Evolutionary conservation across 305 asterid species (phyloP).

Genomic region (Fraxinus floribunda): DNA sequence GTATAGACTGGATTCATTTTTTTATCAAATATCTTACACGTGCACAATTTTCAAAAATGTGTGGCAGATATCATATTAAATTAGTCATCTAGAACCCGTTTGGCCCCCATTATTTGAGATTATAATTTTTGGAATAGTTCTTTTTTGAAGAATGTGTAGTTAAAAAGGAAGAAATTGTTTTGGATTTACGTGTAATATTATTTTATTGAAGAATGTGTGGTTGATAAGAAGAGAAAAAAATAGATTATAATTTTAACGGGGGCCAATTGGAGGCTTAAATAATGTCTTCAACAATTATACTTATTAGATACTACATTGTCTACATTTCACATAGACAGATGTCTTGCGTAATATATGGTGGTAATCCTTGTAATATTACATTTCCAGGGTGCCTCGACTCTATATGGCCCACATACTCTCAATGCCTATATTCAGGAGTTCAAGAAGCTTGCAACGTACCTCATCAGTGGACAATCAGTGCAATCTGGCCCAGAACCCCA

Average conservation of each 20-base stretch:
- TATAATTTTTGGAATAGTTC: too few species aligned
- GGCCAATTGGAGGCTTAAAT: too few species aligned
- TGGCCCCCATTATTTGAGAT: too few species aligned
- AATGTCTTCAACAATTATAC: not conserved
- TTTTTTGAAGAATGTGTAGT: not conserved
- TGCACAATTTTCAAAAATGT: not conserved
- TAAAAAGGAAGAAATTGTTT: not conserved
- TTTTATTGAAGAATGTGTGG: not conserved
- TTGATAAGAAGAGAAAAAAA: too few species aligned
- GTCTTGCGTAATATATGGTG: not conserved
- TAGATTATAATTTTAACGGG: too few species aligned
- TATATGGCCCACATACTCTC: slow-evolving; percentile 93
- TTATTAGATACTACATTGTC: not conserved
- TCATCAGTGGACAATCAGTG: slow-evolving; percentile 45
- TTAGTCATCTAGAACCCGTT: not conserved
- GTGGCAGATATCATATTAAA: not conserved
- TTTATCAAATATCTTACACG: not conserved
- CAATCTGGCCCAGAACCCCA: slow-evolving; percentile 85
- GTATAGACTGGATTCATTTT: not conserved
- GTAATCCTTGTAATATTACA: not conserved
- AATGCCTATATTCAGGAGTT: slow-evolving; percentile 84
- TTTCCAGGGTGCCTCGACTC: slow-evolving; percentile 90
- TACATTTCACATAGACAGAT: not conserved
- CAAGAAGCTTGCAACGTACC: slow-evolving; percentile 66
- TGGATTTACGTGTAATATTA: not conserved